Base-by-base conservation (phyloP, 1,139 yeast species). In the Pichia sp. region DNA sequence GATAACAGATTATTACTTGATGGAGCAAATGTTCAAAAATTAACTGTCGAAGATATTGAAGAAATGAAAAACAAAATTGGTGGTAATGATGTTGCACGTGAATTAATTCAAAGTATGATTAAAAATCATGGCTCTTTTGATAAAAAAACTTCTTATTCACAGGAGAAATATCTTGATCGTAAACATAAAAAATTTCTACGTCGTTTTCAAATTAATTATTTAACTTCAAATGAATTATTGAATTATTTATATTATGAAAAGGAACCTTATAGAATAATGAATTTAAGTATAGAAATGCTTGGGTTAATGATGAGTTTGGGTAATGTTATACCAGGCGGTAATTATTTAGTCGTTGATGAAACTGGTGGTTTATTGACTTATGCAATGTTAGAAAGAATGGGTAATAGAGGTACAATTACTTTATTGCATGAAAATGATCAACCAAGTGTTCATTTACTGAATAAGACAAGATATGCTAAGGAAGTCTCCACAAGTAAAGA, bases 341-440 rank as follows among this genome's bases (percentile, higher is more conserved):
- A 76, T 49, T 94, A 92, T 61, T 70, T 92, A 32, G 83, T 92
- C 7, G 74, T 88, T 47, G 99, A 92, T 62, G 98, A 92, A 60
- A 84, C 96, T 26, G 89, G 95, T 29, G 97, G 97, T 2, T 72
- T 90, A 20, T 65, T 92, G 1, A 78, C 86, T 4, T 86, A 86
- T 53, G 87, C 95, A 6, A 71, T 94, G 75, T 65, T 92, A 69
- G 98, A 94, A 63, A 74, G 97, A 60, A 86, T 92, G 94, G 80
- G 80, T 49, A 88, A 92, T 3, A 69, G 79, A 44, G 98, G 97
- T 16, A 71, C 79, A 12, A 79, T 94, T 43, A 76, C 88, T 4
- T 74, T 87, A 29, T 73, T 84, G 3, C 97, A 92, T 66, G 98
- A 90, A 60, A 87, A 89, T 63, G 98, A 92, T 63, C 97, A 90